Conservation (phyloP, 345 rosid species). For the Gossypium bickii region DNA sequence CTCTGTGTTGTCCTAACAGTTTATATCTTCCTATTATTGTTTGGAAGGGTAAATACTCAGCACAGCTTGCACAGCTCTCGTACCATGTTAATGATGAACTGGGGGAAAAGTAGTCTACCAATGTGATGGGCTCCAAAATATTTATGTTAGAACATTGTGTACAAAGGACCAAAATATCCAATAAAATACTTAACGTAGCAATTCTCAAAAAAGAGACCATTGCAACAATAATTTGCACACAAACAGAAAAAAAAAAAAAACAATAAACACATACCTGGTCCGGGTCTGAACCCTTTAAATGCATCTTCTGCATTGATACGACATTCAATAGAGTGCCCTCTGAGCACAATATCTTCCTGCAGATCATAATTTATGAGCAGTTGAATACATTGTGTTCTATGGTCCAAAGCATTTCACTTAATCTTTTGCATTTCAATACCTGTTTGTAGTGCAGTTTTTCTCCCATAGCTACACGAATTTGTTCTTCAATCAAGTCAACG, state of each 20-base stretch:
- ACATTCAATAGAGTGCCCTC: slow-evolving; percentile 96
- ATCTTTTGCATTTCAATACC: slow-evolving; percentile 35
- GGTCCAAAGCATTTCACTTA: not conserved
- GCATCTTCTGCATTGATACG: slow-evolving; percentile 99
- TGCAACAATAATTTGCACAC: not conserved
- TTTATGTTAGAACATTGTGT: not conserved
- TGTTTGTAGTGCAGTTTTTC: slow-evolving; percentile 80
- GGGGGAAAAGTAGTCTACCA: not conserved
- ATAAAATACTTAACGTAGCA: not conserved
- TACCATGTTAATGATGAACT: not conserved
- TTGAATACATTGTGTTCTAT: not conserved
- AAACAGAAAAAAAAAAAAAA: not conserved
- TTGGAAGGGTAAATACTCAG: too few relatives aligned
- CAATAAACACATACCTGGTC: slow-evolving; percentile 58
- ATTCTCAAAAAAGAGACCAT: not conserved
- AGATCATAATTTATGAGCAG: slow-evolving; percentile 7
- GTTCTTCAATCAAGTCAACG: slow-evolving; percentile 94
- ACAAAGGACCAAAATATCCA: not conserved
- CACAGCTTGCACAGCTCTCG: not conserved
- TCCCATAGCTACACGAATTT: slow-evolving; percentile 94
- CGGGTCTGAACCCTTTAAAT: slow-evolving; percentile 91
- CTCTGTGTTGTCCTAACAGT: not conserved
- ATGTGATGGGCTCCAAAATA: not conserved
- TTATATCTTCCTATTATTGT: not conserved
- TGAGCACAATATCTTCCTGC: slow-evolving; percentile 91